phyloP scores from a whole-genome alignment of 768 basidiomycete species.

The Hypholoma fasciculare region DNA sequence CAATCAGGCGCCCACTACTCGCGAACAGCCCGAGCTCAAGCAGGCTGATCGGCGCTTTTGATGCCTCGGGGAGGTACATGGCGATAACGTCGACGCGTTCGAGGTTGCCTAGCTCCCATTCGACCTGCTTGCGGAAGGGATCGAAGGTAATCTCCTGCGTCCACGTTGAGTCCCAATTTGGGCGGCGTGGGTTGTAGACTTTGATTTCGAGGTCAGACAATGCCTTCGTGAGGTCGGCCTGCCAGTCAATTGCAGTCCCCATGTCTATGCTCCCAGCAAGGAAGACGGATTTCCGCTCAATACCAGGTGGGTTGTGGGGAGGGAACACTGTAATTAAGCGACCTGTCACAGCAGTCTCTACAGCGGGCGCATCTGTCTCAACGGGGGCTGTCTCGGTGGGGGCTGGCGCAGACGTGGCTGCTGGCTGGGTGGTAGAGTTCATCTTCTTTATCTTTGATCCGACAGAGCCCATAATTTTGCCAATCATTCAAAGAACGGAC shows the following conservation, averaged over 20 bases:
- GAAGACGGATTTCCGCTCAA: neutral
- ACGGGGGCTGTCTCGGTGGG: no score
- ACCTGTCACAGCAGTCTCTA: neutral
- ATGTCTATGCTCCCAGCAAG: conserved; percentile 3
- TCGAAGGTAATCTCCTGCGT: neutral
- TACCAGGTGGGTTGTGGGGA: neutral
- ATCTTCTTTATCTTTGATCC: no score
- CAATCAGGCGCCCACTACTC: neutral
- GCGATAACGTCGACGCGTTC: neutral
- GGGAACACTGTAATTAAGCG: neutral
- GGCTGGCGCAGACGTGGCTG: no score
- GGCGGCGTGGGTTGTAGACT: conserved; percentile 1
- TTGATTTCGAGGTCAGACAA: neutral
- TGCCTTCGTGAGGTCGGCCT: neutral
- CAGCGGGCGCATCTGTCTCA: no score
- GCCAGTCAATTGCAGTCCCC: conserved; percentile 1
- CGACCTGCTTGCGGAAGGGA: conserved; percentile 3
- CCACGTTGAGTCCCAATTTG: neutral
- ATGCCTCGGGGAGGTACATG: neutral
- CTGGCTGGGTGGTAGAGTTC: no score
- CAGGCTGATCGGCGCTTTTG: conserved; percentile 2
- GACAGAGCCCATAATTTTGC: no score
- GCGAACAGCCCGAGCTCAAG: conserved; percentile 3
- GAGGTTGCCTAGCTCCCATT: conserved; percentile 2
- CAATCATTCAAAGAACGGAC: no score